phyloP scores from a whole-genome alignment of 2,329 filamentous ascomycete genomes.

The Pezizomycotina sp. region DNA sequence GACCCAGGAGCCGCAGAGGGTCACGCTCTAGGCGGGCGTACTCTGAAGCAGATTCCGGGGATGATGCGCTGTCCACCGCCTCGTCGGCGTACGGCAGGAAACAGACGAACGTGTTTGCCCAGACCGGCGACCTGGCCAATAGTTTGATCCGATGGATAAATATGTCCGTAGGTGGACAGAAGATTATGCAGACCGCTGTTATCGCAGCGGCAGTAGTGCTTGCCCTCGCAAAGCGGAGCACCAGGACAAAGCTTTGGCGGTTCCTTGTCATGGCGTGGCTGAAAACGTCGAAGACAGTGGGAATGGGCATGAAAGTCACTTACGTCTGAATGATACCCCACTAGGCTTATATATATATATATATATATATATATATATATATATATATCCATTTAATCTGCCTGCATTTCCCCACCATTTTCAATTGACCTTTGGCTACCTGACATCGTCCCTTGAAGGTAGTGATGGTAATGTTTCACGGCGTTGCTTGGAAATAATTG shows the following conservation, averaged over 20 bases:
- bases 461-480: no score
- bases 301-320: conserved; percentile 94
- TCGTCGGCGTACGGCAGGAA: conserved; percentile 9
- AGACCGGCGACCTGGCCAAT: conserved; percentile 20
- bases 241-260: conserved; percentile 57
- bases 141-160: conserved; percentile 27
- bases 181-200: conserved; percentile 47
- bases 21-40: conserved; percentile 15
- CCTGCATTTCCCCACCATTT: no score
- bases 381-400: no score
- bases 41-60: conserved; percentile 13
- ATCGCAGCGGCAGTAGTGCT: conserved; percentile 66
- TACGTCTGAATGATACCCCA: no score
- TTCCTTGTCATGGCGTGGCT: conserved; percentile 56
- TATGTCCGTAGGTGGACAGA: conserved; percentile 39
- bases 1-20: conserved; percentile 16
- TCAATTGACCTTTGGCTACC: no score
- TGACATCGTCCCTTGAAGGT: no score
- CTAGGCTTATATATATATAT: no score
- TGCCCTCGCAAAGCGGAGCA: conserved; percentile 55
- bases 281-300: conserved; percentile 68
- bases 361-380: no score
- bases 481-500: no score
- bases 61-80: conserved; percentile 12
- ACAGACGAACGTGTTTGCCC: conserved; percentile 11